Base-by-base conservation (phyloP, 73 alveolate species). In the Paramecium biaurelia region DNA sequence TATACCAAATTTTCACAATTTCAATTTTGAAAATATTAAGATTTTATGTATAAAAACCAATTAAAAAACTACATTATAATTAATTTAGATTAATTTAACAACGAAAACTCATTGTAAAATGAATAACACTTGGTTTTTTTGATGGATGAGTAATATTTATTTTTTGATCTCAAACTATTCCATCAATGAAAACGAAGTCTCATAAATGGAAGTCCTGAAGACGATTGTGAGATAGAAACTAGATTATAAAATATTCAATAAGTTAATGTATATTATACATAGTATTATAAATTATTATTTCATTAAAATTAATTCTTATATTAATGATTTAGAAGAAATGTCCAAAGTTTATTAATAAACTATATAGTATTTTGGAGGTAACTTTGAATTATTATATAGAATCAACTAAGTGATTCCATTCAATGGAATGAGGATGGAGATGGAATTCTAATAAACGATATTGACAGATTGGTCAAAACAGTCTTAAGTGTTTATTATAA, bases 81-180 rank as follows among this genome's bases (percentile, higher is more conserved):
- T 20, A 24, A 58, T 34, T 35, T 59, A 67, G 49, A 67, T 28
- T 59, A 41, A 42, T 43, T 85, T 24, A 92, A 57, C 26, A 38
- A 30, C 11, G 57, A 92, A 11, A 92, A 92, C 57, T 59, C 95
- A 49, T 0, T n/a, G n/a, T n/a, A n/a, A n/a, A n/a, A n/a, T 92
- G 42, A 35, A 35, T 35, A 35, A n/a, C 42, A 35, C 42, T 5
- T 35, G n/a, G n/a, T 35, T 35, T 35, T 6, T 35, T 35, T 35
- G 7, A 35, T 35, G 2, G 4, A 35, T 35, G 7, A 35, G 7
- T 35, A 35, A 35, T 35, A 35, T 35, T 35, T 2, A 35, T 35
- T 2, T 6, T n/a, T n/a, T n/a, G 7, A 2, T 35, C 42, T 35
- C 8, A 35, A 35, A 35, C 2, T 2, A 35, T 35, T 0, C 4